Evolutionary conservation across 176 grass and related monocot species (phyloP), one percentile per base, ranked within the genome.

Genomic region (Phoenix roebelenii): DNA sequence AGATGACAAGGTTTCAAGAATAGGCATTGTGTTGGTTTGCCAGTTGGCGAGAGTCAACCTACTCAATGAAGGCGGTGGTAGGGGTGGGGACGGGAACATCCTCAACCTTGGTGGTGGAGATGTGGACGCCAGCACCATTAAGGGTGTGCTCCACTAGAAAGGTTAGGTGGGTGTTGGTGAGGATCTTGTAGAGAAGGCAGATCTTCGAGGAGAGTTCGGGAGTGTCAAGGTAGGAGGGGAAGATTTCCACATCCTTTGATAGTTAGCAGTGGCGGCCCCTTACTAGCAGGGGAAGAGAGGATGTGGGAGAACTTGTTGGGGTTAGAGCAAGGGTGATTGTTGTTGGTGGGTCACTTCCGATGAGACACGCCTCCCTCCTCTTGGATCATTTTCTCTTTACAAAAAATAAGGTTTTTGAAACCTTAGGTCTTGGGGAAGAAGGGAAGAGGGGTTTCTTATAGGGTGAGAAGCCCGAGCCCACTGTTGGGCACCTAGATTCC

Each of bases 1-100:
- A 78, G 52, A 85, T 79, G 68, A 96, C 16, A 20, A 88, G 83
- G 72, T 96, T 90, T 83, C 83, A 96, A 15, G 92, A 73, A 62
- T 90, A 96, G 54, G 83, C 77, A 18, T 80, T 85, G 69, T 85
- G 92, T 2, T 55, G 35, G 55, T 87, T 77, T 48, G 51, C 49
- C 35, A 96, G 72, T 65, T 82, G 77, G 22, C 75, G 65, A 7
- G 77, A 70, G 2, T 83, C 83, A 9, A 87, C 79, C 92, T 86
- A 96, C 32, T 77, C 80, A 68, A 96, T 87, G 86, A 96, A 90
- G 75, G 51, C 55, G 25, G 75, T 49, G 61, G 87, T 72, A 12
- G 65, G 68, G 29, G 39, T 61, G 0, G 87, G 83, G 18, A 90
- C 87, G 39, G n/a, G n/a, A n/a, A n/a, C n/a, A n/a, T 64, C 19